Evolutionary conservation across 2,329 filamentous ascomycete genomes (phyloP).

Genomic region (Alternaria infectoria): DNA sequence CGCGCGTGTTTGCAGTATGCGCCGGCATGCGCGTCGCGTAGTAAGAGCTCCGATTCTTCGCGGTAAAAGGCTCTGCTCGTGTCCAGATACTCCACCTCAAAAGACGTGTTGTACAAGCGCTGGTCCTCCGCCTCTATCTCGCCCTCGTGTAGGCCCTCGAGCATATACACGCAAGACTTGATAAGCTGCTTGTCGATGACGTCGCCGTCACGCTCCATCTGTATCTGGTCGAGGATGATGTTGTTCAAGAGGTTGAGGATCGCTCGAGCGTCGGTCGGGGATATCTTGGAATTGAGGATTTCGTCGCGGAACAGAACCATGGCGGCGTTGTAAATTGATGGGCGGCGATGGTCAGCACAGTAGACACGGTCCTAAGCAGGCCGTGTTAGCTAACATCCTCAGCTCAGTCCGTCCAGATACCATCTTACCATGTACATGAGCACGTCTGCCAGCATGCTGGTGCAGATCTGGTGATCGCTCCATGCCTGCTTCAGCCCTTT

Average conservation of each 20-base stretch:
- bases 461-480: conserved; percentile 88
- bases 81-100: conserved; percentile 78
- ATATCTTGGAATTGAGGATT: conserved; percentile 69
- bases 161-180: conserved; percentile 84
- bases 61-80: conserved; percentile 77
- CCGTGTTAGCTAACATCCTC: conserved; percentile 26
- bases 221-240: conserved; percentile 87
- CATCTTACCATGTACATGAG: conserved; percentile 86
- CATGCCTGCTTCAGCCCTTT: conserved; percentile 77
- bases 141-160: conserved; percentile 85
- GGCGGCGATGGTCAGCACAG: conserved; percentile 72
- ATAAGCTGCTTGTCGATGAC: conserved; percentile 84
- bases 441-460: conserved; percentile 96
- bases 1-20: conserved; percentile 80
- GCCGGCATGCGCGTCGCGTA: conserved; percentile 80
- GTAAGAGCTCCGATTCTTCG: conserved; percentile 73
- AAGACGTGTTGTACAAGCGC: conserved; percentile 82
- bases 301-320: conserved; percentile 90
- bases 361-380: conserved; percentile 74
- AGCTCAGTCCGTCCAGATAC: background rate
- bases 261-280: conserved; percentile 53
- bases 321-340: conserved; percentile 81
- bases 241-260: conserved; percentile 78
- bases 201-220: conserved; percentile 90
- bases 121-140: conserved; percentile 77